Evolutionary conservation across 1,284 basidiomycete species (phyloP).

Genomic region (Mycena sp.): DNA sequence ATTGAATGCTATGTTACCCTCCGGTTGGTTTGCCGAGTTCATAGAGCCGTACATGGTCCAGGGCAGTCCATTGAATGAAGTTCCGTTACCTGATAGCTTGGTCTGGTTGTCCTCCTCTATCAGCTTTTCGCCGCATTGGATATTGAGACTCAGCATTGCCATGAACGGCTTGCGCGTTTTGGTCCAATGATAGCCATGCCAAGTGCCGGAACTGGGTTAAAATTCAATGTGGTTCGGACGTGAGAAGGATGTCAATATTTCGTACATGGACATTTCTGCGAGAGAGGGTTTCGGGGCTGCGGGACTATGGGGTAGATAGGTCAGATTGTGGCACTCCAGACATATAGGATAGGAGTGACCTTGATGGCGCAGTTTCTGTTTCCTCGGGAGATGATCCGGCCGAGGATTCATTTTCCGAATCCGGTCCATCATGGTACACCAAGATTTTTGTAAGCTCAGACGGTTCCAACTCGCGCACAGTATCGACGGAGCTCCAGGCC

Average conservation of each 20-base stretch:
- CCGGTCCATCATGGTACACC: not conserved
- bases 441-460: conserved; percentile 1
- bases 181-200: conserved; percentile 23
- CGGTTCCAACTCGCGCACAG: not conserved
- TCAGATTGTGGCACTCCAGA: too few species aligned
- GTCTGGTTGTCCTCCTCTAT: not conserved
- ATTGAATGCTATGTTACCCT: not conserved
- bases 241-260: not conserved
- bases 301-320: too few species aligned
- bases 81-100: not conserved
- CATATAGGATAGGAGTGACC: not conserved
- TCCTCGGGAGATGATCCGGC: too few species aligned
- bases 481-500: not conserved
- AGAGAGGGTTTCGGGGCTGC: not conserved
- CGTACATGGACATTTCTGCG: conserved; percentile 12
- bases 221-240: not conserved
- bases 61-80: not conserved
- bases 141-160: not conserved
- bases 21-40: not conserved
- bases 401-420: too few species aligned
- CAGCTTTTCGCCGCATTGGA: not conserved
- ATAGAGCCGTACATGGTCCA: not conserved
- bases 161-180: conserved; percentile 1
- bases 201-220: conserved; percentile 1
- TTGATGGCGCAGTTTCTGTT: not conserved